Conservation (phyloP, 2,329 filamentous ascomycete genomes). For the Clarireedia paspali region DNA sequence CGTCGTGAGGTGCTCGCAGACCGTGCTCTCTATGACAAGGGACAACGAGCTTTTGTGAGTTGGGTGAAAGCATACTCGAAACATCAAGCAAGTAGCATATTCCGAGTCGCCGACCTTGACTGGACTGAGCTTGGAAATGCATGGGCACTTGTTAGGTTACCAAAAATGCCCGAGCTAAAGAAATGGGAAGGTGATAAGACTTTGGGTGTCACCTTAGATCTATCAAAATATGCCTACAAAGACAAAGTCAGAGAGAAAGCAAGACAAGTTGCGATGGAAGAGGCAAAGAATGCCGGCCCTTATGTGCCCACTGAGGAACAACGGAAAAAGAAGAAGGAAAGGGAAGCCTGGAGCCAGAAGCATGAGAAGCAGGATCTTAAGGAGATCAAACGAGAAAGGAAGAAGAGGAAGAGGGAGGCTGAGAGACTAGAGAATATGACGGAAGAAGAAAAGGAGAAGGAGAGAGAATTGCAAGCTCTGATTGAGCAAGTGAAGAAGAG, state of each 20-base stretch:
- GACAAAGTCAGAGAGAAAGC: constrained; percentile 64
- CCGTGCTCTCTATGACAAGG: constrained; percentile 65
- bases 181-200: constrained; percentile 62
- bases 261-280: constrained; percentile 47
- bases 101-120: constrained; percentile 71
- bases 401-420: constrained; percentile 54
- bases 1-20: constrained; percentile 47
- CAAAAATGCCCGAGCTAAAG: constrained; percentile 87
- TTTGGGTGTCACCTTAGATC: constrained; percentile 56
- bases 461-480: constrained; percentile 55
- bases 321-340: constrained; percentile 50
- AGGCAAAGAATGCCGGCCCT: constrained; percentile 37
- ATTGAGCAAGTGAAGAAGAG: constrained; percentile 54
- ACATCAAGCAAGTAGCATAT: constrained; percentile 86
- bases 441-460: constrained; percentile 58
- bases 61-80: constrained; percentile 90
- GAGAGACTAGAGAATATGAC: constrained; percentile 58
- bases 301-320: constrained; percentile 34
- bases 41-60: constrained; percentile 84
- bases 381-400: constrained; percentile 55
- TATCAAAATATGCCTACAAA: constrained; percentile 61
- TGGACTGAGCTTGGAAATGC: constrained; percentile 75
- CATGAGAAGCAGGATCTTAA: constrained; percentile 57
- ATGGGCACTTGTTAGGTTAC: constrained; percentile 81
- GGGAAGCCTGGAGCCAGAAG: constrained; percentile 68